phyloP scores from a whole-genome alignment of 495 filamentous ascomycete species.

The Hypoxylon rickii region DNA sequence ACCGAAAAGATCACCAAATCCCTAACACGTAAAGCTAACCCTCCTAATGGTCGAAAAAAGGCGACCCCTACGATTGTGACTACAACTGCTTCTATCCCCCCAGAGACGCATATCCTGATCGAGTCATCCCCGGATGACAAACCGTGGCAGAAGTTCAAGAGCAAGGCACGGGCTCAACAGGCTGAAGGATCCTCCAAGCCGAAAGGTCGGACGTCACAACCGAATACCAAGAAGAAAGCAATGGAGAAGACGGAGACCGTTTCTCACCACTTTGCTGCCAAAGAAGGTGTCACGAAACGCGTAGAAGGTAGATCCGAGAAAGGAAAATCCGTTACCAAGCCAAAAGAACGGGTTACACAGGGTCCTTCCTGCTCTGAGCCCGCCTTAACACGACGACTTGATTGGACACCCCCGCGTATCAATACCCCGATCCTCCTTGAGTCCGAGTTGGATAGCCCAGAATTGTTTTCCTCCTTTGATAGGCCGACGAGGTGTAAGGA shows the following conservation, averaged over 20 bases:
- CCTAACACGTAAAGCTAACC: constrained; percentile 27
- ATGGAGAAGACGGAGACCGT: constrained; percentile 35
- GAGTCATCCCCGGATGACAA: constrained; percentile 39
- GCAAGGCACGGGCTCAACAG: constrained; percentile 16
- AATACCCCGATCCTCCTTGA: constrained; percentile 21
- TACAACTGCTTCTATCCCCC: neutral
- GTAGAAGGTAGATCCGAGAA: neutral
- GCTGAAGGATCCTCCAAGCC: constrained; percentile 39
- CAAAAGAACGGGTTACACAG: constrained; percentile 21
- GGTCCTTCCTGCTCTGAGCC: constrained; percentile 42
- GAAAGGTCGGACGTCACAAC: constrained; percentile 42
- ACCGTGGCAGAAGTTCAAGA: constrained; percentile 42
- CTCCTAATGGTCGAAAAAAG: constrained; percentile 24
- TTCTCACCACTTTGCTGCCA: constrained; percentile 43
- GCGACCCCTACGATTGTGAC: constrained; percentile 5
- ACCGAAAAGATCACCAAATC: constrained; percentile 31
- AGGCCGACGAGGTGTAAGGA: constrained; percentile 16
- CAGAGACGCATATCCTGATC: constrained; percentile 17
- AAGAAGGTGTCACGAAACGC: constrained; percentile 12
- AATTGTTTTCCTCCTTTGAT: constrained; percentile 30
- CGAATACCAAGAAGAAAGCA: constrained; percentile 33
- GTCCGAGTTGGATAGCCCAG: constrained; percentile 32
- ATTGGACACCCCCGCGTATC: constrained; percentile 64
- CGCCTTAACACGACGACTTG: constrained; percentile 53
- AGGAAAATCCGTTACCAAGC: neutral